phyloP scores from a whole-genome alignment of 2,329 filamentous ascomycete species.

The Hypoxylon sp. region DNA sequence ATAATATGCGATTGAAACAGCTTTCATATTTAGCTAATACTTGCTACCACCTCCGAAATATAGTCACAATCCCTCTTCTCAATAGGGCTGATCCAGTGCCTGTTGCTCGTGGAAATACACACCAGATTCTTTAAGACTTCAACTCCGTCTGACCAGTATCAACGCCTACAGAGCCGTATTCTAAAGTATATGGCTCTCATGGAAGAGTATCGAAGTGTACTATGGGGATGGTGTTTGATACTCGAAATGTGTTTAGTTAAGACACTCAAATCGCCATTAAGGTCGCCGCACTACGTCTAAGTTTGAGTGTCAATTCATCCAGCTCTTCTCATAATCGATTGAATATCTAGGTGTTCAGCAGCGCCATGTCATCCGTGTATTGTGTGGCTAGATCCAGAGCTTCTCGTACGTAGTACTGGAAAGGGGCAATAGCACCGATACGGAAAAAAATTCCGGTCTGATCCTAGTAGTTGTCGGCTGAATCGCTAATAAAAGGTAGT shows the following conservation, averaged over 20 bases:
- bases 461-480: neutral
- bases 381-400: neutral
- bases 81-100: neutral
- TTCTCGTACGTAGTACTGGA: neutral
- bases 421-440: neutral
- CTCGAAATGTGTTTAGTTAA: neutral
- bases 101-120: neutral
- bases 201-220: neutral
- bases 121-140: neutral
- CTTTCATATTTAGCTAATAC: conserved; percentile 6
- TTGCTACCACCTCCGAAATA: conserved; percentile 1
- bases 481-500: neutral
- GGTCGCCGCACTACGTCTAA: neutral
- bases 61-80: neutral
- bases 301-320: neutral
- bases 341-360: neutral
- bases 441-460: neutral
- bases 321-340: neutral
- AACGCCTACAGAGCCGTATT: neutral
- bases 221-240: neutral
- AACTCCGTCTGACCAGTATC: neutral
- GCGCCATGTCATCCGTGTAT: neutral
- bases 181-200: neutral
- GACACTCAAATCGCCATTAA: neutral
- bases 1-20: neutral